Conservation (phyloP, 106 monocot species). For the Dendrobium chrysotoxum region DNA sequence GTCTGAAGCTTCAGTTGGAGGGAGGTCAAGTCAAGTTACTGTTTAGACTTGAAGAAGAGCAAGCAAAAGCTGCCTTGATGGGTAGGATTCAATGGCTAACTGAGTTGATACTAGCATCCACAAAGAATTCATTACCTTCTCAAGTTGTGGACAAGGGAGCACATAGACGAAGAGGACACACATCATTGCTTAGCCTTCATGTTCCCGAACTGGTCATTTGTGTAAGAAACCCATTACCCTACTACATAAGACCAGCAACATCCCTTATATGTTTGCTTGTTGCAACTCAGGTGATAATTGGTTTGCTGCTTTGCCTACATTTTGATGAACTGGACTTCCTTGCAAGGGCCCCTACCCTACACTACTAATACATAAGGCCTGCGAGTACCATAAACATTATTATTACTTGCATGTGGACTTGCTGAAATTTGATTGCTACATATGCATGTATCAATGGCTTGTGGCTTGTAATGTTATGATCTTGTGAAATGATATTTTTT, state of each 20-base stretch:
- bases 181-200: conserved; percentile 74
- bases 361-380: not conserved
- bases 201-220: conserved; percentile 93
- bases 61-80: conserved; percentile 96
- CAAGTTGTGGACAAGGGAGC: conserved; percentile 46
- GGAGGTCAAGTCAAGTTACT: conserved; percentile 96
- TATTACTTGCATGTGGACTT: not conserved
- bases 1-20: conserved; percentile 93
- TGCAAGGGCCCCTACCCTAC: not conserved
- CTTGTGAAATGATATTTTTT: conserved; percentile 4
- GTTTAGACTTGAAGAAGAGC: conserved; percentile 93
- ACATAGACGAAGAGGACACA: conserved; percentile 36
- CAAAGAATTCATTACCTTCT: conserved; percentile 72
- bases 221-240: conserved; percentile 16
- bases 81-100: conserved; percentile 93
- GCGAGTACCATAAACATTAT: not conserved
- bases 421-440: not conserved
- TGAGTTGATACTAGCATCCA: conserved; percentile 87
- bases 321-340: not conserved
- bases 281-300: not conserved
- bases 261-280: not conserved
- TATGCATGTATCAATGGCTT: not conserved
- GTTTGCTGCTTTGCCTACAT: not conserved
- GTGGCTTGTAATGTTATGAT: not conserved
- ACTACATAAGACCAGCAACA: not conserved